Evolutionary conservation across 1,284 basidiomycete genomes (phyloP).

Genomic region (Ganoderma boninense): DNA sequence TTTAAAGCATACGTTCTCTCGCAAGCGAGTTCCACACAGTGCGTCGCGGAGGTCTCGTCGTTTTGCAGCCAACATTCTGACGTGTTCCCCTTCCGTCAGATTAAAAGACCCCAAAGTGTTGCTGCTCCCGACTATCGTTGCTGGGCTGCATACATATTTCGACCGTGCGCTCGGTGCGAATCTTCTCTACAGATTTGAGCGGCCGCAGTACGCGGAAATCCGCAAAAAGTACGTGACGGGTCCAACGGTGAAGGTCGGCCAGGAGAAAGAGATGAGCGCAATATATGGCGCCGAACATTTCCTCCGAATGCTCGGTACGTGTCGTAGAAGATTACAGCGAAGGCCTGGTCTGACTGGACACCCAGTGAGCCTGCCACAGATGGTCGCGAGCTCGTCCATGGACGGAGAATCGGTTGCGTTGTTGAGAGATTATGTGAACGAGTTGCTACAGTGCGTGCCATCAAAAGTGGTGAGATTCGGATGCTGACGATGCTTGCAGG

Average conservation of each 20-base stretch:
- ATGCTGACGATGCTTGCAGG: slow-evolving; percentile 46
- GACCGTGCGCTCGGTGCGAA: slow-evolving; percentile 92
- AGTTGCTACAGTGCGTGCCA: slow-evolving; percentile 81
- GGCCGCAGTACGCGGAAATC: slow-evolving; percentile 89
- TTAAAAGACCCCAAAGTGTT: slow-evolving; percentile 67
- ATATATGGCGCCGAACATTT: slow-evolving; percentile 97
- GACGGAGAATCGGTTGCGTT: slow-evolving; percentile 87
- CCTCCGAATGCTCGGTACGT: slow-evolving; percentile 89
- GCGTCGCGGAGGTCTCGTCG: slow-evolving; percentile 32
- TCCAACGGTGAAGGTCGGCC: slow-evolving; percentile 69
- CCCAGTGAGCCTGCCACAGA: slow-evolving; percentile 75
- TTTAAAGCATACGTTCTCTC: slow-evolving; percentile 74
- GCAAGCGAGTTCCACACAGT: slow-evolving; percentile 59
- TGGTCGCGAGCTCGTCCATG: slow-evolving; percentile 92
- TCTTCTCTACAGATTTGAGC: slow-evolving; percentile 93
- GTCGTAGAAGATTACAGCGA: not conserved
- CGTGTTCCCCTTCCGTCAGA: slow-evolving; percentile 45
- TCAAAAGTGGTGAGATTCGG: not conserved
- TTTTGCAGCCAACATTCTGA: not conserved
- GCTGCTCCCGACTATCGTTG: slow-evolving; percentile 82
- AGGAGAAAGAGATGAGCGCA: slow-evolving; percentile 87
- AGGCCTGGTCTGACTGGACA: slow-evolving; percentile 27
- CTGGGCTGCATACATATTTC: slow-evolving; percentile 94
- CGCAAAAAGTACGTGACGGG: slow-evolving; percentile 82
- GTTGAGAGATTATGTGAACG: slow-evolving; percentile 90